Base-by-base conservation (phyloP, 345 rosid genomes). In the Salix caprea region DNA sequence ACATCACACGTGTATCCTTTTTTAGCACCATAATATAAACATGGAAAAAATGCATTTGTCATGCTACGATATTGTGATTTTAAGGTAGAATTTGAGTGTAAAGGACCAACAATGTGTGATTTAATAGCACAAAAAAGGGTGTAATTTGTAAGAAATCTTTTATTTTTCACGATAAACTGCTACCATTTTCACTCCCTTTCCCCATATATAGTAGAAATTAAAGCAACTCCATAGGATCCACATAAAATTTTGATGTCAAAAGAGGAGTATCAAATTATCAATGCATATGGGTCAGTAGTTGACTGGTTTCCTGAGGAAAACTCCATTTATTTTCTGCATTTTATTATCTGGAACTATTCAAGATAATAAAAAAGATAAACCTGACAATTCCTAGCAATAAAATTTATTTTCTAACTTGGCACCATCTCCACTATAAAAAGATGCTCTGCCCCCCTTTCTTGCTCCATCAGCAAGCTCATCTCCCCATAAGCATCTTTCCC, bases 341-440 rank as follows among this genome's bases (percentile, higher is more conserved):
- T 80, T 82, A 48, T 74, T 77, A 36, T 66, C 83, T 80, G 88
- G 87, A 83, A 75, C 72, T 80, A 82, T 82, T 79, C 85, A 65
- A 70, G 65, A 80, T 76, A 79, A 34, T 81, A 15, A 40, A 39
- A 44, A 48, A 26, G 67, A 16, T 56, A 69, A 60, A 76, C 61
- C 82, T 79, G 81, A 77, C 74, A 76, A 7, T 54, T 75, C 74
- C 76, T 74, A 68, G n/a, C 48, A 39, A 69, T 71, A 34, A 28
- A 65, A 71, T 72, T 69, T 23, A 24, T 76, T 77, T 74, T 67
- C 72, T 74, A 67, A 67, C 67, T 80, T 85, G 83, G 80, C 82
- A 56, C 73, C 87, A 76, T 83, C 78, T 60, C 69, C 78, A 66
- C 85, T 87, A 83, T 83, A 87, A 83, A 82, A 82, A 67, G 81